These are phyloP conservation scores for Pseudozyma thailandica DNA, from an alignment of 1,284 basidiomycete genomes.

Conservation along the genomic window DNA sequence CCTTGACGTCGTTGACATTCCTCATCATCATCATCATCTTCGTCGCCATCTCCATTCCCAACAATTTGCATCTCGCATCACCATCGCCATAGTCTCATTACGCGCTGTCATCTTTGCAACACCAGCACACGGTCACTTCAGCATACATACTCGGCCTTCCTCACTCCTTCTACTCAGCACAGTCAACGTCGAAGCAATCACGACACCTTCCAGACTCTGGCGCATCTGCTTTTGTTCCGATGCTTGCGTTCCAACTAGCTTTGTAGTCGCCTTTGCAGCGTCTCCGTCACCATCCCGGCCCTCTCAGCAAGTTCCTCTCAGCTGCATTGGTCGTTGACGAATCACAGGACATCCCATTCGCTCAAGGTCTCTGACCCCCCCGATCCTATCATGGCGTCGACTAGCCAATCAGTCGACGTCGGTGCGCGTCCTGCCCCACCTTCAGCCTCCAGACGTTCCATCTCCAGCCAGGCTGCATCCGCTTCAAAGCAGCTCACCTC, in stretches of 20 bases:
- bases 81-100: too few species aligned
- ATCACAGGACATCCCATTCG: neutral
- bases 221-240: too few species aligned
- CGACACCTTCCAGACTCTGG: too few species aligned
- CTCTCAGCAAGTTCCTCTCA: neutral
- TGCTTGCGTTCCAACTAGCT: neutral
- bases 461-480: constrained; percentile 38
- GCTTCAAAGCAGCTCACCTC: constrained; percentile 20
- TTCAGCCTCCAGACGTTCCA: constrained; percentile 26
- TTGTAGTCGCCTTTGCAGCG: constrained; percentile 11
- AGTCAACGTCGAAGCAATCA: too few species aligned
- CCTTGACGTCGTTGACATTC: too few species aligned
- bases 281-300: constrained; percentile 5
- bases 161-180: too few species aligned
- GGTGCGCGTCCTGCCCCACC: constrained; percentile 1
- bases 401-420: constrained; percentile 4
- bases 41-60: neutral
- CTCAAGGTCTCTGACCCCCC: neutral
- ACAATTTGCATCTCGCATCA: neutral
- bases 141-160: too few species aligned
- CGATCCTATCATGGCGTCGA: constrained; percentile 16
- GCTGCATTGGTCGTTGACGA: neutral
- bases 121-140: too few species aligned
- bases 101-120: too few species aligned
- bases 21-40: neutral